Base-by-base conservation (phyloP, 352 stramenopile genomes). In the Phytopythium chamaehyphon region DNA sequence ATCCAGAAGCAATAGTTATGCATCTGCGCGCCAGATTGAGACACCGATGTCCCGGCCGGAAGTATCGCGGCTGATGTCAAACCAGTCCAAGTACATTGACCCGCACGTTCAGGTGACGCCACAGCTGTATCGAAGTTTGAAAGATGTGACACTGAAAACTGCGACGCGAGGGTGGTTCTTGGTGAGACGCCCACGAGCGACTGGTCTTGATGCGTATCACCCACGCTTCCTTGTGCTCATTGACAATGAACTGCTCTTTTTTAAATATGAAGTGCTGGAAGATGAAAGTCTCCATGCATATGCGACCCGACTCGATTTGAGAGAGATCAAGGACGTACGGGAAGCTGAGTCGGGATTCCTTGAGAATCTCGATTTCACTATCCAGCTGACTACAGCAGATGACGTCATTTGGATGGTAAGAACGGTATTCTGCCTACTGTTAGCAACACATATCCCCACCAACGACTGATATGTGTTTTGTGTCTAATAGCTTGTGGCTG, bases 231-330 rank as follows among this genome's bases (percentile, higher is more conserved):
- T 90, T n/a, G 82, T 95, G 45, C 64, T 95, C 5, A 75, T 82
- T 28, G 81, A 93, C 40, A 69, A 91, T 22, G 62, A 84, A 36
- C 59, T 95, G 1, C 60, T 92, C 48, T 64, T 93, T 6, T 93
- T 93, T 66, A 95, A 95, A 60, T 93, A 95, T 51, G 81, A 95
- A 54, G 78, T 91, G 28, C 64, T 87, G 3, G 73, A 86, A 24
- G 77, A 83, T 42, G 78, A 88, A 54, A 88, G 62, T 33, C 59
- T 73, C 54, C 79, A 84, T 44, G 82, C 73, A 40, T 87, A 77
- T 56, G 72, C 80, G 6, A 87, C 70, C 12, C 69, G 76, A 48
- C 54, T 95, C 16, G 79, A 93, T 57, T 60, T 95, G 31, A 73
- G 82, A 1, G 71, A 69, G 21, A 81, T 93, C 40, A 90, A 90